Evolutionary conservation across 345 rosid species (phyloP).

Genomic region (Hypericum perforatum): DNA sequence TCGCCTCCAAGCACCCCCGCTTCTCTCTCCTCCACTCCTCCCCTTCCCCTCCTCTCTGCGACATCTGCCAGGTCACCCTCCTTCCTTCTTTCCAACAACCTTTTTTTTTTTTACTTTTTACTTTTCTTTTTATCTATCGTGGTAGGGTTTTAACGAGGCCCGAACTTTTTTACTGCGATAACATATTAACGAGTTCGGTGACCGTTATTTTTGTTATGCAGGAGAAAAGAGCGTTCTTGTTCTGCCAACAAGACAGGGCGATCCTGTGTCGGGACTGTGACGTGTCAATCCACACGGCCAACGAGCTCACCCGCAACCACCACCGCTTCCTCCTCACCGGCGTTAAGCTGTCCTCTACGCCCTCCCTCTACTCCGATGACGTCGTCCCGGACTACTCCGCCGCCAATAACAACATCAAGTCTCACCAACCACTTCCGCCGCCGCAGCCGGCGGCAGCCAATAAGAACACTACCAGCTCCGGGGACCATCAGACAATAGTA

Average conservation of each 20-base stretch:
- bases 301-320: conserved; percentile 70
- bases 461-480: conserved; percentile 10
- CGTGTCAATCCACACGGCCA: conserved; percentile 54
- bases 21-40: conserved; percentile 77
- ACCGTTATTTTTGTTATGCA: no score
- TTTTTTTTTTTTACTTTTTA: no score
- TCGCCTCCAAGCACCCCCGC: conserved; percentile 84
- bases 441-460: conserved; percentile 4
- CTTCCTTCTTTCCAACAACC: not conserved
- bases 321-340: conserved; percentile 79
- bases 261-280: conserved; percentile 84
- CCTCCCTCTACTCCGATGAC: conserved; percentile 10
- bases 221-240: conserved; percentile 77
- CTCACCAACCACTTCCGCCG: not conserved
- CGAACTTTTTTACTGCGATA: no score
- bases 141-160: not conserved
- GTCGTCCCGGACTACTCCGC: conserved; percentile 1
- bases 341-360: conserved; percentile 51
- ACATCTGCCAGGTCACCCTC: conserved; percentile 67
- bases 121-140: not conserved
- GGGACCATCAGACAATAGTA: conserved; percentile 1
- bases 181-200: no score
- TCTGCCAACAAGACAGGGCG: conserved; percentile 92
- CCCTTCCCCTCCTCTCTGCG: conserved; percentile 57
- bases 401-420: not conserved